Conservation (phyloP, 208 protist species). For the Naegleria gruberi region DNA sequence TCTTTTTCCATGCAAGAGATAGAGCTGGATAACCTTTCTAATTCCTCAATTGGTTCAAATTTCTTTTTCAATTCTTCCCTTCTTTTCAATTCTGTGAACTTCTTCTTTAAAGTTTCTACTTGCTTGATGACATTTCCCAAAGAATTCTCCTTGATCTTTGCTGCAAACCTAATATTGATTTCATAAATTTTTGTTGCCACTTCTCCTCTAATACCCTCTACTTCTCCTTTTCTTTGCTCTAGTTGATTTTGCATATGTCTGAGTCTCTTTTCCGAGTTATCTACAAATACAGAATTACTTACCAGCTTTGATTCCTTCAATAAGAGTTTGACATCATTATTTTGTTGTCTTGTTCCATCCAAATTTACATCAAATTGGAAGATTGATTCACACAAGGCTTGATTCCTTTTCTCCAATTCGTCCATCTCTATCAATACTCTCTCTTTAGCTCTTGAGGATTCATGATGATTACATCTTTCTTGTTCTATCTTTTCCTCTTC, state of each 20-base stretch:
- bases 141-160: neutral
- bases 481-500: neutral
- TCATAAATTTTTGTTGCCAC: neutral
- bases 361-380: neutral
- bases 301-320: neutral
- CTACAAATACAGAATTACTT: neutral
- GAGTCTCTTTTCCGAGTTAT: neutral
- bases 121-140: neutral
- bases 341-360: neutral
- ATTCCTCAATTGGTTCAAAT: neutral
- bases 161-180: neutral
- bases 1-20: neutral
- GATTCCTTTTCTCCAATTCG: neutral
- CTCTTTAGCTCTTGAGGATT: neutral
- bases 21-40: neutral
- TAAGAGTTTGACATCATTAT: neutral
- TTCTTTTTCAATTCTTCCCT: neutral
- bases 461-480: neutral
- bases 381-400: neutral
- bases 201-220: neutral
- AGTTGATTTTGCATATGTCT: neutral
- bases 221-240: neutral
- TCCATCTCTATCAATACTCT: neutral
- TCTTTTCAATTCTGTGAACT: neutral
- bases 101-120: neutral